A percentile compares a stretch with the other conserved stretches of the same genome.
Conservation (phyloP, 2,329 filamentous ascomycete genomes). For the Ophiosphaerella herpotricha region DNA sequence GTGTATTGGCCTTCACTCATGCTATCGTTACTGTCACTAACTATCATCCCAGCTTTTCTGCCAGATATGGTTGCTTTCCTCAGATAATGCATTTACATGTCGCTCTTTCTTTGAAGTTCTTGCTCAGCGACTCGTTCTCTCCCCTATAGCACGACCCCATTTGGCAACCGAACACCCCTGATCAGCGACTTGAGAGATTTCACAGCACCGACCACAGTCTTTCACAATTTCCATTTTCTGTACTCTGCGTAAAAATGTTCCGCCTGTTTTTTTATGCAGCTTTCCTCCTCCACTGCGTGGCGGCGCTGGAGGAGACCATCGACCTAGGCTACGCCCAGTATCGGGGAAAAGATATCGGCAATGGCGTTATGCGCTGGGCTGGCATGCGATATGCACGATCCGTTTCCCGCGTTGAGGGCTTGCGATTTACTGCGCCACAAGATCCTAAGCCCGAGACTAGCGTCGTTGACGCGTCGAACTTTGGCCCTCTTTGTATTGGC, state of each 20-base stretch:
- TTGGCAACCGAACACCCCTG: neutral
- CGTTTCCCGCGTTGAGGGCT: constrained; percentile 35
- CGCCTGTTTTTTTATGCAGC: constrained; percentile 28
- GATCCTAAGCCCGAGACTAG: constrained; percentile 59
- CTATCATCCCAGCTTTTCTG: neutral
- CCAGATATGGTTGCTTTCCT: neutral
- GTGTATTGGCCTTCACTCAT: too few species aligned
- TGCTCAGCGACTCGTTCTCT: neutral
- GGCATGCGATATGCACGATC: constrained; percentile 70
- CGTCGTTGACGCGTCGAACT: constrained; percentile 56
- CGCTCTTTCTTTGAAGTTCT: neutral
- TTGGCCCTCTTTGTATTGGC: constrained; percentile 42
- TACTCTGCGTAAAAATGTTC: constrained; percentile 17
- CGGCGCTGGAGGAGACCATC: constrained; percentile 53
- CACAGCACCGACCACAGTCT: constrained; percentile 1
- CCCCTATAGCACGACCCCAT: neutral
- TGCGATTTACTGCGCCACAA: constrained; percentile 67
- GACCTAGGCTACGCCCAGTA: constrained; percentile 72
- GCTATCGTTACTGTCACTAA: too few species aligned
- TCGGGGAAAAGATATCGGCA: constrained; percentile 57
- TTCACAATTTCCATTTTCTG: neutral
- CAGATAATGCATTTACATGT: neutral
- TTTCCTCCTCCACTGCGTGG: constrained; percentile 23
- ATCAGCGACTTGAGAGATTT: neutral
- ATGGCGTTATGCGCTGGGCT: constrained; percentile 71